A percentile compares a stretch with the other conserved stretches of the same genome.
These are phyloP conservation scores for Colletotrichum sidae DNA, from an alignment of 2,329 filamentous ascomycete species.

Conservation along the genomic window DNA sequence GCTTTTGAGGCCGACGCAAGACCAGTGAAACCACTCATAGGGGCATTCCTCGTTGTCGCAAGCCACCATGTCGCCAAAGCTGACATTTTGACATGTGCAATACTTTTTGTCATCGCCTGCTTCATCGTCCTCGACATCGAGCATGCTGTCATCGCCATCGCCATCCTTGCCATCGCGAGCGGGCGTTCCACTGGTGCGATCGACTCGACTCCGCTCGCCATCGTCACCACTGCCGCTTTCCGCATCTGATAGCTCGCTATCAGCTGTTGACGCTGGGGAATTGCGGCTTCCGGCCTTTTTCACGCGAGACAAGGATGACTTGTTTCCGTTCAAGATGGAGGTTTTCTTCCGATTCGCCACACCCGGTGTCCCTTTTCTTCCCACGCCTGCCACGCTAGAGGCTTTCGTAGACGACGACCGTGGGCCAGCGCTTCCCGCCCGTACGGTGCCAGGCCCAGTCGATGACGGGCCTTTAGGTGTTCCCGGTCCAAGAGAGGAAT, in stretches of 20 bases:
- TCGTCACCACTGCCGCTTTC: slow-evolving; percentile 67
- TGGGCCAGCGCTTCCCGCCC: slow-evolving; percentile 71
- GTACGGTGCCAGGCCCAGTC: slow-evolving; percentile 49
- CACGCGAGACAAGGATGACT: slow-evolving; percentile 72
- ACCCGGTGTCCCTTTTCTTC: slow-evolving; percentile 63
- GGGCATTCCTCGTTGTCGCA: slow-evolving; percentile 87
- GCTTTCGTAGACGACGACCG: slow-evolving; percentile 62
- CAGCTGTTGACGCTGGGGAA: slow-evolving; percentile 71
- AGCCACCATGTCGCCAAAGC: slow-evolving; percentile 89
- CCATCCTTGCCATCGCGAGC: slow-evolving; percentile 50
- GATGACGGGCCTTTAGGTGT: slow-evolving; percentile 63
- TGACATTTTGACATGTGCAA: slow-evolving; percentile 85
- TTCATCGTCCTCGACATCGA: slow-evolving; percentile 73
- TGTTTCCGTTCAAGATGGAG: slow-evolving; percentile 53
- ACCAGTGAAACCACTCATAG: slow-evolving; percentile 92
- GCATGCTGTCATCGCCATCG: slow-evolving; percentile 65
- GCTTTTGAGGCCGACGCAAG: slow-evolving; percentile 75
- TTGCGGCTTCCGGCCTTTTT: slow-evolving; percentile 70
- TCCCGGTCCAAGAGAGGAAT: slow-evolving; percentile 72
- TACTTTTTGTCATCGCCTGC: slow-evolving; percentile 84
- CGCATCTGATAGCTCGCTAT: slow-evolving; percentile 74
- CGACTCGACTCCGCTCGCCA: slow-evolving; percentile 50
- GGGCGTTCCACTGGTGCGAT: slow-evolving; percentile 39
- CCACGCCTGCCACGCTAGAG: slow-evolving; percentile 48
- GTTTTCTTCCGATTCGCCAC: slow-evolving; percentile 59